phyloP scores from a whole-genome alignment of 225 moss, liverwort and hornwort species.

The Physcomitrium patens region DNA sequence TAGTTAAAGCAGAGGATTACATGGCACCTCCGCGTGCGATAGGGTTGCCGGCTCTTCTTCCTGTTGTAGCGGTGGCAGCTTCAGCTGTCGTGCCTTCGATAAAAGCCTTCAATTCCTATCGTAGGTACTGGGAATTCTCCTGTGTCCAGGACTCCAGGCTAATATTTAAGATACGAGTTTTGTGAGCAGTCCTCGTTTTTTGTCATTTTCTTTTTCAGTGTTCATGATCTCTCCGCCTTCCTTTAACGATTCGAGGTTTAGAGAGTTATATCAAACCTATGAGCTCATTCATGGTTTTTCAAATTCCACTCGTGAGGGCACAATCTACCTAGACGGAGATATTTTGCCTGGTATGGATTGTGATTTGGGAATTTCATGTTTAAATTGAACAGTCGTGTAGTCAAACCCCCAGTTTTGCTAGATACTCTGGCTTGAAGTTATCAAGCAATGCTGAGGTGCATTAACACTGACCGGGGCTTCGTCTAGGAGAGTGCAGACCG shows the following conservation, averaged over 20 bases:
- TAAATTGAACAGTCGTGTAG: not conserved
- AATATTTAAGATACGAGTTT: not conserved
- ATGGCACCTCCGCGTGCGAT: constrained; percentile 66
- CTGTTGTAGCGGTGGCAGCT: constrained; percentile 49
- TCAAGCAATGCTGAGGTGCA: not conserved
- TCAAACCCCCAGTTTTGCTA: constrained; percentile 4
- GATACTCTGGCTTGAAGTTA: constrained; percentile 10
- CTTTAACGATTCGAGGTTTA: constrained; percentile 8
- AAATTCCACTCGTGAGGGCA: not conserved
- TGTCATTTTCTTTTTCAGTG: not conserved
- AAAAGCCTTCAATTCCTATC: constrained; percentile 32
- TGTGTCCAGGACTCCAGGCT: not conserved
- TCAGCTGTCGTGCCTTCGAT: constrained; percentile 45
- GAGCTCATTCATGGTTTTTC: not conserved
- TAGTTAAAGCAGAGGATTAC: constrained; percentile 27
- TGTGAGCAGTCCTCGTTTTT: not conserved
- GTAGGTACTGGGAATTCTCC: constrained; percentile 15
- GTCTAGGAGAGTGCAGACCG: not conserved
- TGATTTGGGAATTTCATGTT: not conserved
- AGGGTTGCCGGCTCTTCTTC: constrained; percentile 61
- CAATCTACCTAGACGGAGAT: not conserved
- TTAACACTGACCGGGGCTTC: not conserved
- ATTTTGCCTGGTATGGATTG: not conserved
- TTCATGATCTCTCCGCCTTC: not conserved
- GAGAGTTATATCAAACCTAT: not conserved